A percentile compares a stretch with the other conserved stretches of the same genome.
Evolutionary conservation across 768 basidiomycete species (phyloP).

Genomic region (Suillus ampliporus): DNA sequence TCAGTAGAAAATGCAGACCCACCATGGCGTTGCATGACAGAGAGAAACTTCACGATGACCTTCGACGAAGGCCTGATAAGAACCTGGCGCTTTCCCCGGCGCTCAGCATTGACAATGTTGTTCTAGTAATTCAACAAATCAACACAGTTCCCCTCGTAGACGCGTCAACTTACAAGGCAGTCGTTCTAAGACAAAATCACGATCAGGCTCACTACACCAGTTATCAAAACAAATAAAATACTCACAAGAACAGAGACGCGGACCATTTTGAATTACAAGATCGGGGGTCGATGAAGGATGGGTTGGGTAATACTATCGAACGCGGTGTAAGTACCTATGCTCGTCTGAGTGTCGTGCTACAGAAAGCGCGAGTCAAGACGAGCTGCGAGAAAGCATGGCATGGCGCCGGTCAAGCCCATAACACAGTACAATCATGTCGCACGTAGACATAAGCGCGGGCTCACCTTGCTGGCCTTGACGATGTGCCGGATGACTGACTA

Average conservation of each 20-base stretch:
- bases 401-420: constrained; percentile 6
- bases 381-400: constrained; percentile 27
- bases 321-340: constrained; percentile 51
- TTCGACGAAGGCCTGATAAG: constrained; percentile 97
- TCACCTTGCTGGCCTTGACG: constrained; percentile 49
- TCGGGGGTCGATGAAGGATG: constrained; percentile 12
- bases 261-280: constrained; percentile 65
- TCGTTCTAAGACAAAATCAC: constrained; percentile 48
- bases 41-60: constrained; percentile 96
- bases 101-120: constrained; percentile 99
- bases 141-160: not conserved
- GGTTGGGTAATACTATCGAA: constrained; percentile 27
- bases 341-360: constrained; percentile 86
- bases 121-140: constrained; percentile 54
- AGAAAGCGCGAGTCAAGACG: constrained; percentile 81
- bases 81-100: constrained; percentile 99
- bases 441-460: constrained; percentile 26
- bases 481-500: constrained; percentile 23
- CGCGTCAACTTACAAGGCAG: constrained; percentile 50
- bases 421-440: not conserved
- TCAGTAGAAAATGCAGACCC: constrained; percentile 38
- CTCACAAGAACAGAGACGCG: constrained; percentile 82
- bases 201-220: not conserved
- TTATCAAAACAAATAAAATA: constrained; percentile 11
- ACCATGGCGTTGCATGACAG: constrained; percentile 99